These are phyloP conservation scores for Ophiocordyceps camponoti-floridani DNA, from an alignment of 2,329 filamentous ascomycete genomes.

Conservation along the genomic window DNA sequence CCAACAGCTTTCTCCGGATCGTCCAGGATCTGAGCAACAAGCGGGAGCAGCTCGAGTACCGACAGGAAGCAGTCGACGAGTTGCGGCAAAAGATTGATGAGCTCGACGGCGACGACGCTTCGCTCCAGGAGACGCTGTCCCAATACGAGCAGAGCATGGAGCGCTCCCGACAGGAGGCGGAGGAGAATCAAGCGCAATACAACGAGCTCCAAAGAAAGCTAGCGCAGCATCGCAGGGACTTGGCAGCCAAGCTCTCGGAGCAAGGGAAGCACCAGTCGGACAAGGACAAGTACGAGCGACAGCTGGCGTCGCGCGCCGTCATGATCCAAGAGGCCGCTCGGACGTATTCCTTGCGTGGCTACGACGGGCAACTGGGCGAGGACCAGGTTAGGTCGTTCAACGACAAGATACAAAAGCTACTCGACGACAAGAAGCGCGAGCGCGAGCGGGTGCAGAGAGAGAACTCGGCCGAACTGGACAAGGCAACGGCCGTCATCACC, in stretches of 20 bases:
- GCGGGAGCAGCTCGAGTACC: constrained; percentile 51
- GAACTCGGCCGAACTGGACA: constrained; percentile 54
- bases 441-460: constrained; percentile 59
- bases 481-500: constrained; percentile 54
- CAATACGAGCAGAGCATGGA: constrained; percentile 63
- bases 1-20: constrained; percentile 55
- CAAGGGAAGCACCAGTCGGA: constrained; percentile 70
- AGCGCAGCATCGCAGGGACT: constrained; percentile 21
- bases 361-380: constrained; percentile 62
- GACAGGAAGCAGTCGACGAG: constrained; percentile 52
- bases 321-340: constrained; percentile 66
- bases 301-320: constrained; percentile 50
- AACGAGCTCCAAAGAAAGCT: constrained; percentile 39
- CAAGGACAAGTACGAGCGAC: constrained; percentile 70
- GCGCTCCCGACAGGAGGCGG: constrained; percentile 44
- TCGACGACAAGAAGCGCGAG: constrained; percentile 61
- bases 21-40: constrained; percentile 62
- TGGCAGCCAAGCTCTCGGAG: constrained; percentile 39
- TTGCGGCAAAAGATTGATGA: constrained; percentile 58
- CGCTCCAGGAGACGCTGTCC: constrained; percentile 51
- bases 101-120: constrained; percentile 60
- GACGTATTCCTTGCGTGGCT: constrained; percentile 66
- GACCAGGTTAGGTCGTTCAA: constrained; percentile 59
- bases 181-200: constrained; percentile 46
- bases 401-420: constrained; percentile 54